Conservation (phyloP, 2,329 filamentous ascomycete genomes). For the Diatrype stigma region DNA sequence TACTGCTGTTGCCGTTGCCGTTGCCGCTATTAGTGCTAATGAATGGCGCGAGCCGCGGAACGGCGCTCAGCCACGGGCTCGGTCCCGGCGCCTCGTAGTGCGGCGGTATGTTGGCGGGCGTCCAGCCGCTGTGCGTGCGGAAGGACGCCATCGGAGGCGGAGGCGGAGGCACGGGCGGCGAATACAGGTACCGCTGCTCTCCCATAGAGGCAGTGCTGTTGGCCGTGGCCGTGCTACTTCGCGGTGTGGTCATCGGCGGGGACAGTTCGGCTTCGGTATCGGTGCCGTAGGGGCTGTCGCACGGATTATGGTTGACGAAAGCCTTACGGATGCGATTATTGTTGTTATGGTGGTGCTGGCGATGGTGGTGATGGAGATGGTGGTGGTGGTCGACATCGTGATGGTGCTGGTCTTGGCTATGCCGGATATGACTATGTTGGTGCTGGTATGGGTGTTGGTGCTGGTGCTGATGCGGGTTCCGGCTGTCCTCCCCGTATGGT, state of each 20-base stretch:
- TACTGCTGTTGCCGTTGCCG: conserved; percentile 3
- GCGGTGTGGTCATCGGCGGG: conserved; percentile 4
- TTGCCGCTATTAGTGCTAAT: conserved; percentile 19
- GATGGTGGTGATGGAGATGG: conserved; percentile 7
- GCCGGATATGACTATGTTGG: neutral
- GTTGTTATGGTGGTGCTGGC: conserved; percentile 15
- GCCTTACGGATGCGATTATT: conserved; percentile 26
- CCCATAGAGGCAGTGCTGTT: conserved; percentile 19
- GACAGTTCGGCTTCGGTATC: conserved; percentile 38
- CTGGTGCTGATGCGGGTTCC: conserved; percentile 13
- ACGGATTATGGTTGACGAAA: conserved; percentile 19
- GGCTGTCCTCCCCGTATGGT: conserved; percentile 19
- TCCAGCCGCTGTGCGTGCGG: conserved; percentile 22
- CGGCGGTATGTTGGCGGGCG: conserved; percentile 20
- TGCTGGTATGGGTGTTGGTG: neutral
- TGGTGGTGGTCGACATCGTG: neutral
- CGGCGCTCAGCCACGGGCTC: conserved; percentile 41
- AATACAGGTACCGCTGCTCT: conserved; percentile 17
- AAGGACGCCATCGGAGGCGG: conserved; percentile 11
- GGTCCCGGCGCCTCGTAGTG: conserved; percentile 23
- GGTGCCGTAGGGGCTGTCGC: conserved; percentile 35
- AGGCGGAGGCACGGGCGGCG: conserved; percentile 16
- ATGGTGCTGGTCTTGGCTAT: neutral
- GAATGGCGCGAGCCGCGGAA: conserved; percentile 38
- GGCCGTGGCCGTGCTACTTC: conserved; percentile 2